Evolutionary conservation across 805 yeast species (phyloP).

Genomic region (Saccharomycopsis sp.): DNA sequence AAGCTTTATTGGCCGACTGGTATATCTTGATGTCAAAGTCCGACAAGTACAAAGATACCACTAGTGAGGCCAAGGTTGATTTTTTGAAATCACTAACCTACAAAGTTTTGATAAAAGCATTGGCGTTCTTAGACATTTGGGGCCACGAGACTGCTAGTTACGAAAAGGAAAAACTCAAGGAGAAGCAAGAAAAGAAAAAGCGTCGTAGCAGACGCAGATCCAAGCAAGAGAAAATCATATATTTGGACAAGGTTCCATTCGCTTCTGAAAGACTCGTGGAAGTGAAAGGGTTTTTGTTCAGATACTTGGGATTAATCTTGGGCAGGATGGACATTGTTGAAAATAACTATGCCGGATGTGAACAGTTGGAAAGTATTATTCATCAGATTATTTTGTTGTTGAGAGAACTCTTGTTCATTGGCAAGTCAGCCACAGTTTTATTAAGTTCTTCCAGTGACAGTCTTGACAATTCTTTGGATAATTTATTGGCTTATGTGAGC

Average conservation of each 20-base stretch:
- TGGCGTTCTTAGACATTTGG: constrained; percentile 64
- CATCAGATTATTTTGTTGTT: constrained; percentile 60
- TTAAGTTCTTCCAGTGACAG: constrained; percentile 11
- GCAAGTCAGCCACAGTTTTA: constrained; percentile 31
- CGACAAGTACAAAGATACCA: constrained; percentile 60
- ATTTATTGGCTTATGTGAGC: constrained; percentile 49
- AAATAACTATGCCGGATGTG: constrained; percentile 62
- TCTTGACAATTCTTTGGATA: constrained; percentile 43
- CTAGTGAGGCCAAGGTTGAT: constrained; percentile 48
- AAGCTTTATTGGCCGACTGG: constrained; percentile 71
- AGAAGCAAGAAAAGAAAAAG: constrained; percentile 21
- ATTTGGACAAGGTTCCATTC: constrained; percentile 45
- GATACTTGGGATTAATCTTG: constrained; percentile 55
- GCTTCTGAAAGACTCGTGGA: constrained; percentile 58
- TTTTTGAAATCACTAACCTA: constrained; percentile 53
- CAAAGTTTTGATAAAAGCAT: constrained; percentile 58
- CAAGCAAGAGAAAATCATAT: constrained; percentile 35
- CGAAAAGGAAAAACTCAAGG: constrained; percentile 25
- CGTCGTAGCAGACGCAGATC: constrained; percentile 23
- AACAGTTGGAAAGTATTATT: constrained; percentile 52
- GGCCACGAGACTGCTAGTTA: constrained; percentile 48
- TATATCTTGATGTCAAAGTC: constrained; percentile 69
- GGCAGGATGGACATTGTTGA: constrained; percentile 77
- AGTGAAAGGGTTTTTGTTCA: constrained; percentile 47
- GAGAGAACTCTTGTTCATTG: constrained; percentile 53